Base-by-base conservation (phyloP, 768 basidiomycete genomes). In the Coprinopsis sp. region DNA sequence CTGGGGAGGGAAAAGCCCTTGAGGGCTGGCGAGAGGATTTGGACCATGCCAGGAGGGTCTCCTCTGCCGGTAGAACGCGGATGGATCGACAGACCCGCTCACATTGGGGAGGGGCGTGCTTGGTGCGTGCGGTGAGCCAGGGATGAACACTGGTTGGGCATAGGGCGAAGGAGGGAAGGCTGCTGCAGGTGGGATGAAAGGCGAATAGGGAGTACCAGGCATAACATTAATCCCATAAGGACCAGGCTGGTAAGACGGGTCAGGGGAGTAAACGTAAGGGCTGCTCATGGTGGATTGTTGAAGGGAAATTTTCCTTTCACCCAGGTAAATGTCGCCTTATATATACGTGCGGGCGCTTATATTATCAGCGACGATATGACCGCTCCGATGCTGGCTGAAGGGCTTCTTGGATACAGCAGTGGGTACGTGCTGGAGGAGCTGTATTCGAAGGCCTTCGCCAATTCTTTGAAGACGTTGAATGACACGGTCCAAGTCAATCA, bases 241-340 rank as follows among this genome's bases (percentile, higher is more conserved):
- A 4, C 66, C 67, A 19, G 65, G 58, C 46, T 61, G 56, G 47
- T 63, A 68, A n/a, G 64, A 44, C 5, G 56, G 19, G n/a, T 62
- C 58, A 2, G 74, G 73, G 1, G 61, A 66, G 43, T 72, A 78
- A 33, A 72, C 56, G 54, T 65, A 78, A 47, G 76, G 72, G 22
- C 33, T 49, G 22, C 53, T 52, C 63, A 64, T 64, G 36, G 47
- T 51, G 47, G 36, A 24, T n/a, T 22, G 27, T 18, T 12, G 45
- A 29, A 41, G 29, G 43, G 21, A 31, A 24, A 33, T 21, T 37
- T 6, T 14, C 41, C 11, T 25, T 25, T 6, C 14, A 6, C 5
- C 14, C 14, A 13, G 27, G n/a, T n/a, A n/a, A n/a, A n/a, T n/a
- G n/a, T n/a, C n/a, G n/a, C n/a, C n/a, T n/a, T n/a, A n/a, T n/a